phyloP scores from a whole-genome alignment of 225 moss, liverwort and hornwort genomes.

The Asterella californica region DNA sequence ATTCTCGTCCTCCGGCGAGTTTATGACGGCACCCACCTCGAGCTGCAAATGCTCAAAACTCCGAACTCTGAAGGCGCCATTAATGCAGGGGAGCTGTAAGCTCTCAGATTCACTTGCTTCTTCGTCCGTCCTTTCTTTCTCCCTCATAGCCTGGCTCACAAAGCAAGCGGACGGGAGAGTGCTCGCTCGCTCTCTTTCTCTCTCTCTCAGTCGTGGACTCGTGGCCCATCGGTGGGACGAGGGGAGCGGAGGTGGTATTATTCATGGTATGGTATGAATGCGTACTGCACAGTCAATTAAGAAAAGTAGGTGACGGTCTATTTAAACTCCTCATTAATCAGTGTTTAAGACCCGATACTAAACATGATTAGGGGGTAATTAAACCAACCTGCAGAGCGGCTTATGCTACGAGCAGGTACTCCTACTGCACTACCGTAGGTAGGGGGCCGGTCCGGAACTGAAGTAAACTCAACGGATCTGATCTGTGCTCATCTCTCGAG shows the following conservation, averaged over 20 bases:
- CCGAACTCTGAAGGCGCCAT: background rate
- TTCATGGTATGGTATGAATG: slow-evolving; percentile 1
- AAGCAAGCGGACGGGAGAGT: background rate
- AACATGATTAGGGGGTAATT: slow-evolving; percentile 3
- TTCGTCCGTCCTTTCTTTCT: background rate
- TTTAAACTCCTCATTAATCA: slow-evolving; percentile 10
- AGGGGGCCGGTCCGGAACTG: too few species aligned
- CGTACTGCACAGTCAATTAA: background rate
- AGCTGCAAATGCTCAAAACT: slow-evolving; percentile 6
- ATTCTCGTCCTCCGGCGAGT: slow-evolving; percentile 7
- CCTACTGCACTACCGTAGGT: background rate
- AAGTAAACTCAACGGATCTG: background rate
- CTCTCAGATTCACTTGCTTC: background rate
- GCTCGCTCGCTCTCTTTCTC: background rate
- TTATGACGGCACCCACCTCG: slow-evolving; percentile 16
- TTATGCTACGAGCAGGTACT: background rate
- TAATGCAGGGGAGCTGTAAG: background rate
- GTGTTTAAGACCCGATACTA: background rate
- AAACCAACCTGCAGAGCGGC: background rate
- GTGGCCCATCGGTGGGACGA: background rate
- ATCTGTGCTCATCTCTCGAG: background rate
- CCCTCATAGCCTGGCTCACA: background rate
- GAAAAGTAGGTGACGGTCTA: slow-evolving; percentile 10
- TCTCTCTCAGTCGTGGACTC: too few species aligned
- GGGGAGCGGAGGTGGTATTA: background rate